Evolutionary conservation across 1,284 basidiomycete species (phyloP), one percentile per base, ranked within the genome.

Genomic region (Afroboletus lepidellus): DNA sequence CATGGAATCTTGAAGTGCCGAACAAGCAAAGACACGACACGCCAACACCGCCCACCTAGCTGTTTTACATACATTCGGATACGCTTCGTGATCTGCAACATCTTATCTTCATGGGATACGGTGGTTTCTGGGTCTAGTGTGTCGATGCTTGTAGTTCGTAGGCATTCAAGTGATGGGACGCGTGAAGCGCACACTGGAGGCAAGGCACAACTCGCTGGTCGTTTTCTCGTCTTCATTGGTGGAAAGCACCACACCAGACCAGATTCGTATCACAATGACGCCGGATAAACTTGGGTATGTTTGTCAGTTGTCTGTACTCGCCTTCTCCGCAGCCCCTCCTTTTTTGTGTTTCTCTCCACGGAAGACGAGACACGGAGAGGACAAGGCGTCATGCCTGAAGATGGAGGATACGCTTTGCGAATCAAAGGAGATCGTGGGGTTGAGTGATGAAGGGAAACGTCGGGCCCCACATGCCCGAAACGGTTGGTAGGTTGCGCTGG

Each of bases 401-500:
- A 90, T 92, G 57, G 80, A 87, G 9, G 81, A 84, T 43, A 94
- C 91, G 1, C 66, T 90, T 13, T 69, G 70, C 1, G 92, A 97
- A 67, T 72, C 99, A 16, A 70, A 77, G 25, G 85, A 89, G 23
- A 94, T 98, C 60, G 84, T 98, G 32, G 76, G 75, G 9, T 69
- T 81, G 24, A 94, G 87, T 60, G 88, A 97, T 63, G 82, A 86
- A 47, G 83, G 84, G 1, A 89, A 91, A 0, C 85, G 85, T 59
- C 76, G 77, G 15, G 94, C 94, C 0, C 82, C 82, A 41, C 75
- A 84, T 53, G 80, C 98, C 53, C 78, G 80, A 46, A 77, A 77
- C 29, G 77, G 76, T 2, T 98, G 96, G 96, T 99, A 96, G 96
- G 83, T 78, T 41, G 79, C 78, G 27, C 77, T 99, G 27, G 95